These are phyloP conservation scores for Blastobotrys elegans DNA, from an alignment of 1,139 yeast genomes.

Conservation along the genomic window DNA sequence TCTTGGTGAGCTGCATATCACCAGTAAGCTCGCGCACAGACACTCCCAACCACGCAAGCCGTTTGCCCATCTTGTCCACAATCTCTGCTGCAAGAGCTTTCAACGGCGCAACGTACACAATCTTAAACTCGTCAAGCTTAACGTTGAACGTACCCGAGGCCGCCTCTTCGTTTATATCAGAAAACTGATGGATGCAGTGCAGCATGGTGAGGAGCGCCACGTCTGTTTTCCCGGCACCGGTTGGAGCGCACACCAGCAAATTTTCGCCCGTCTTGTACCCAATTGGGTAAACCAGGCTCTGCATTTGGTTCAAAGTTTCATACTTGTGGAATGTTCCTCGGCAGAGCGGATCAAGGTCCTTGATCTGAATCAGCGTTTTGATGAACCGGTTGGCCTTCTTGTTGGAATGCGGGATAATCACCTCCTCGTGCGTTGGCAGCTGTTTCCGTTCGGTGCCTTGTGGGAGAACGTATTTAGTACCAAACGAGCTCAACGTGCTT, in stretches of 20 bases:
- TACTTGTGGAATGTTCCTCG: slow-evolving; percentile 81
- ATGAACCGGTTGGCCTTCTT: slow-evolving; percentile 43
- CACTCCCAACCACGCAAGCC: slow-evolving; percentile 80
- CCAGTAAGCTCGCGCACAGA: slow-evolving; percentile 89
- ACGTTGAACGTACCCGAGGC: slow-evolving; percentile 55
- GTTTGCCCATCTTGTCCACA: slow-evolving; percentile 78
- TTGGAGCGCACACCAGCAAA: slow-evolving; percentile 97
- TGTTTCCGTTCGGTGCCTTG: slow-evolving; percentile 66
- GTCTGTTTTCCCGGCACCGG: slow-evolving; percentile 99
- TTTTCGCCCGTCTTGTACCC: slow-evolving; percentile 93
- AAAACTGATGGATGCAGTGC: slow-evolving; percentile 70
- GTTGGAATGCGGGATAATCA: slow-evolving; percentile 72
- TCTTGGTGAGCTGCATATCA: slow-evolving; percentile 88
- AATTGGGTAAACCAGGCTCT: slow-evolving; percentile 84
- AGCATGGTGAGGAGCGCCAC: slow-evolving; percentile 84
- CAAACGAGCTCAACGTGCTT: slow-evolving; percentile 66
- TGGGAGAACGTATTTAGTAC: slow-evolving; percentile 76
- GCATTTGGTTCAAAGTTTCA: slow-evolving; percentile 76
- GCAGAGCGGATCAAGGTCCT: slow-evolving; percentile 70
- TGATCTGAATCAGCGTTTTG: slow-evolving; percentile 51
- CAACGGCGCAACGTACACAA: slow-evolving; percentile 92
- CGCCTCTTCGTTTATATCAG: slow-evolving; percentile 43
- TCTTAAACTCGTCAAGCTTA: slow-evolving; percentile 77
- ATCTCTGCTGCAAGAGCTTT: slow-evolving; percentile 97
- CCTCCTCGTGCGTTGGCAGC: slow-evolving; percentile 67